Conservation (phyloP, 1,284 basidiomycete genomes). For the Entoloma clypeatum region DNA sequence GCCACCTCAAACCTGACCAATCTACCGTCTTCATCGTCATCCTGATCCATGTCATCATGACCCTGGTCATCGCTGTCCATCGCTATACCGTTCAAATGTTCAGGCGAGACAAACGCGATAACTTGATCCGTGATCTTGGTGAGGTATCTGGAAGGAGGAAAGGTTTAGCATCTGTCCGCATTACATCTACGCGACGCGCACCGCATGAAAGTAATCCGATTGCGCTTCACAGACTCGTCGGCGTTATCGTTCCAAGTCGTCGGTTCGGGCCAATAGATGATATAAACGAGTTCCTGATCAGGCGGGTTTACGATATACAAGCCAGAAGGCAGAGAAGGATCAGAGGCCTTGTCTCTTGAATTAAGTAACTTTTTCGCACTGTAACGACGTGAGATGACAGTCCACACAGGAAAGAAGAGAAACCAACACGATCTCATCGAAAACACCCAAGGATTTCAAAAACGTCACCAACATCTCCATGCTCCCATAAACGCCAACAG, state of each 20-base stretch:
- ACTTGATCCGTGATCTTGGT: constrained; percentile 54
- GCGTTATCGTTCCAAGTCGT: constrained; percentile 55
- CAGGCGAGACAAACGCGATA: constrained; percentile 42
- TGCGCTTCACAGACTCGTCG: constrained; percentile 40
- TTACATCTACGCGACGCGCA: constrained; percentile 18
- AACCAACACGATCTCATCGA: constrained; percentile 38
- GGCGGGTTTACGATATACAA: constrained; percentile 39
- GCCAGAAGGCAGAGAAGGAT: constrained; percentile 43
- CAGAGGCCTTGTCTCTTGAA: constrained; percentile 2
- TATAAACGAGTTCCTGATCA: constrained; percentile 32
- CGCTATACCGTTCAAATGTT: constrained; percentile 42
- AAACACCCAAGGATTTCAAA: constrained; percentile 30
- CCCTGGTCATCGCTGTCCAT: constrained; percentile 31
- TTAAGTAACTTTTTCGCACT: constrained; percentile 3
- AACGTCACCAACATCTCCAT: constrained; percentile 45
- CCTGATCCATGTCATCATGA: constrained; percentile 23
- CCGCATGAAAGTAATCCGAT: constrained; percentile 62
- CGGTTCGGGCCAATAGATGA: constrained; percentile 61
- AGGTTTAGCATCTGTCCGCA: constrained; percentile 9
- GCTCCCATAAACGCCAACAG: constrained; percentile 55
- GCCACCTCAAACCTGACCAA: constrained; percentile 53
- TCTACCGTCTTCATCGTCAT: constrained; percentile 40
- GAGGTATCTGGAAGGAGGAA: constrained; percentile 34
- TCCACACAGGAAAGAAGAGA: not conserved
- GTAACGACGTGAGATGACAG: constrained; percentile 2